A percentile compares a stretch with the other conserved stretches of the same genome.
phyloP scores from a whole-genome alignment of 768 basidiomycete genomes.

The Nevesoporus exiguus region DNA sequence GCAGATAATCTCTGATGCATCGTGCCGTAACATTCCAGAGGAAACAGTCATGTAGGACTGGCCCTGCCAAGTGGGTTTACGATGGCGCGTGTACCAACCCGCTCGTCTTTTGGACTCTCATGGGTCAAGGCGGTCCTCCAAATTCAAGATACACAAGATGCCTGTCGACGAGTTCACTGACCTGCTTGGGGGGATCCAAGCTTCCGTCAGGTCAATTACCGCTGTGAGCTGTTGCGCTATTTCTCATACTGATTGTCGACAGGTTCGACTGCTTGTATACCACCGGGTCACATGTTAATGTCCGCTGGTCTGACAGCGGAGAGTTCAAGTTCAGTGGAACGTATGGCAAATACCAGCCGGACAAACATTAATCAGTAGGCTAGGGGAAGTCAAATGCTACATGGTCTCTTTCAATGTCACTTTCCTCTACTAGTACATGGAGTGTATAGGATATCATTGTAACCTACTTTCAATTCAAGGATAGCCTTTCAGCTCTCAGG shows the following conservation, averaged over 20 bases:
- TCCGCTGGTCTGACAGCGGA: constrained; percentile 46
- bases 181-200: constrained; percentile 28
- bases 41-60: constrained; percentile 47
- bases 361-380: not conserved
- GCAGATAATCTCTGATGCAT: not conserved
- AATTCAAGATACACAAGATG: constrained; percentile 52
- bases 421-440: not conserved
- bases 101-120: constrained; percentile 43
- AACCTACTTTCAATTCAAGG: constrained; percentile 5
- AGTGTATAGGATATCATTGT: not conserved
- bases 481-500: constrained; percentile 16
- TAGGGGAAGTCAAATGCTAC: not conserved
- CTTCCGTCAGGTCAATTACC: constrained; percentile 35
- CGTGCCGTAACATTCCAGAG: constrained; percentile 35
- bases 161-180: constrained; percentile 33
- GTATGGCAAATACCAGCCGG: constrained; percentile 32
- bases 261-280: constrained; percentile 42
- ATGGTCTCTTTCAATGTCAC: not conserved
- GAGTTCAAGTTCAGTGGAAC: constrained; percentile 57
- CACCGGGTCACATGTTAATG: constrained; percentile 40
- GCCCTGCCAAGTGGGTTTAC: constrained; percentile 46
- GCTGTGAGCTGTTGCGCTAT: not conserved
- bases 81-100: constrained; percentile 50
- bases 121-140: constrained; percentile 42
- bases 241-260: not conserved